phyloP scores from a whole-genome alignment of 495 filamentous ascomycete species.

The Aspergillus campestris region DNA sequence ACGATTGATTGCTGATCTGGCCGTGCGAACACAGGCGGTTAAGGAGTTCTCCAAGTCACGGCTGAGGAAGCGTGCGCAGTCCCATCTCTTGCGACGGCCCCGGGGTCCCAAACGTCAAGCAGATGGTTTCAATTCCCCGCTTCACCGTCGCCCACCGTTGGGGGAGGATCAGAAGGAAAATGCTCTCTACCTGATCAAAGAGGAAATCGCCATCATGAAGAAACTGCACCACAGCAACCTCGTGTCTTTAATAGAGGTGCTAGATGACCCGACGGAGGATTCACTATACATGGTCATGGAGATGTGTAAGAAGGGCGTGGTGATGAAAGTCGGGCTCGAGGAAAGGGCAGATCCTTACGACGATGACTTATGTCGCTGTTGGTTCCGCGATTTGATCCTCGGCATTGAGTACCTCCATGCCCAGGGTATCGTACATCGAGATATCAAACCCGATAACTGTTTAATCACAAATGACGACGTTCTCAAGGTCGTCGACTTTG shows the following conservation, averaged over 20 bases:
- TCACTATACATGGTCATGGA: conserved; percentile 97
- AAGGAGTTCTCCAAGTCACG: conserved; percentile 97
- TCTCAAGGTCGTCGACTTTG: conserved; percentile 95
- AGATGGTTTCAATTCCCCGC: conserved; percentile 54
- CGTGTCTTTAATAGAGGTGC: conserved; percentile 84
- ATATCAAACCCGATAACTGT: conserved; percentile 97
- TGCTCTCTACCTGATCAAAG: conserved; percentile 78
- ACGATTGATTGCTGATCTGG: not conserved
- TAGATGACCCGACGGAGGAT: conserved; percentile 93
- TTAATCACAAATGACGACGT: conserved; percentile 84
- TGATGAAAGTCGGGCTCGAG: conserved; percentile 93
- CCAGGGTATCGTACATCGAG: conserved; percentile 90
- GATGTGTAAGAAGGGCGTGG: conserved; percentile 96
- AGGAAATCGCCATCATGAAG: conserved; percentile 99
- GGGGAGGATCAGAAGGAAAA: conserved; percentile 58
- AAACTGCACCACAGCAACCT: conserved; percentile 92
- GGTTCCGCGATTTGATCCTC: conserved; percentile 92
- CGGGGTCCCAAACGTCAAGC: conserved; percentile 45
- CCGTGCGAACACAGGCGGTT: conserved; percentile 54
- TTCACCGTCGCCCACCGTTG: conserved; percentile 44
- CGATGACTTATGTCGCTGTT: conserved; percentile 74
- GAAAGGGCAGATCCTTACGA: conserved; percentile 76
- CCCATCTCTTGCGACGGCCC: conserved; percentile 72
- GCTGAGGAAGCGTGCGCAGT: conserved; percentile 86
- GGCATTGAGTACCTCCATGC: conserved; percentile 95